Evolutionary conservation across 2,329 filamentous ascomycete species (phyloP), one percentile per base, ranked within the genome.

Genomic region (Pseudophaeomoniella oleicola): DNA sequence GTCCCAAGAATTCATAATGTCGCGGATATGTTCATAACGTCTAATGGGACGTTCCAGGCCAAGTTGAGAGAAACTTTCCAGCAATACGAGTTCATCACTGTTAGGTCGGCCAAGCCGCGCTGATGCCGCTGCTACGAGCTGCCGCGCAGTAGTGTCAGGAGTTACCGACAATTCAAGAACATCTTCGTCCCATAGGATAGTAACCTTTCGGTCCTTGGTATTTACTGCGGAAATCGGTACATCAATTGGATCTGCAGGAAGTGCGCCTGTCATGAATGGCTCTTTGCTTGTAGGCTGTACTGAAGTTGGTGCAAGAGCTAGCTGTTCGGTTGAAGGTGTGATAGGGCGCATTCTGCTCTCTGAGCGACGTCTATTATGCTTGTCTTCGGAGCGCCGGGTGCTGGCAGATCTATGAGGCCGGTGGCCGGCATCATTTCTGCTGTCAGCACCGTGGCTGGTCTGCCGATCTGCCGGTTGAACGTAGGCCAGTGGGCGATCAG

Each of bases 1-100:
- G 42, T 93, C 83, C 88, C 88, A 96, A 0, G 86, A 92, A 54
- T 93, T 92, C 69, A 94, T 72, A 15, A 94, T 73, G 49, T 94
- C 84, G 41, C 84, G 75, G 19, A 96, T 71, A 42, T 75, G 75
- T 60, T 96, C 88, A 53, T 94, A 94, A 29, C 76, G 78, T 30
- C 88, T 79, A 16, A 96, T 60, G 1, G 82, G 80, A 29, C 88
- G 75, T 54, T 92, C 82, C 2, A 96, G 66, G 18, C 84, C 84
- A 1, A 90, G 69, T 32, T 76, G 70, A 14, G 67, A 62, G 53
- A 86, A 94, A 14, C 71, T 74, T 55, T 96, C 88, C 9, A 94
- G 55, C n/a, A 90, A 68, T 36, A 78, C 80, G 10, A 67, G 71
- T 9, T 69, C 62, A 0, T 77, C 67, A 42, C 78, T 69, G 41